These are phyloP conservation scores for Gnaphalium uliginosum DNA, from an alignment of 129 eudicot genomes.

Conservation along the genomic window DNA sequence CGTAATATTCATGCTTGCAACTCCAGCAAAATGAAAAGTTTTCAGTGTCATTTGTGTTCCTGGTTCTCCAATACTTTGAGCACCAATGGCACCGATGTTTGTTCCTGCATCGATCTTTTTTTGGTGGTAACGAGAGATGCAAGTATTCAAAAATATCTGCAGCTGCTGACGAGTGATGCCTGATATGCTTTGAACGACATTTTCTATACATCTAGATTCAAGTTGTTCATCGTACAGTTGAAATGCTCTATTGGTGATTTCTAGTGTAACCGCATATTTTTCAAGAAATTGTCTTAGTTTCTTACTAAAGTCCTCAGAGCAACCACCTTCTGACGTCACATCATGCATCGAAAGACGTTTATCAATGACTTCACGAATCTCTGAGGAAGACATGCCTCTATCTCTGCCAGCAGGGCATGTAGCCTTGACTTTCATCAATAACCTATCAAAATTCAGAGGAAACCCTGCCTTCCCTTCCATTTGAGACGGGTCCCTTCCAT, in stretches of 20 bases:
- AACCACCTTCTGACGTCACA: constrained; percentile 57
- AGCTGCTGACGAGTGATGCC: constrained; percentile 71
- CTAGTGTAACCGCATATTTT: no score
- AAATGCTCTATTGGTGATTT: no score
- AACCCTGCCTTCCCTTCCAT: constrained; percentile 85
- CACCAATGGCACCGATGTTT: constrained; percentile 95
- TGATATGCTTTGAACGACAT: constrained; percentile 22
- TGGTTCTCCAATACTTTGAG: constrained; percentile 98
- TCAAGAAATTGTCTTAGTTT: no score
- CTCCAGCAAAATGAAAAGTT: constrained; percentile 99
- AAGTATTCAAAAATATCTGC: constrained; percentile 68
- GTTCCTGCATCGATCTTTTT: constrained; percentile 88
- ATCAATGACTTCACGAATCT: constrained; percentile 40
- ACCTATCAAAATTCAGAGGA: constrained; percentile 76
- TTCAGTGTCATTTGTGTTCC: constrained; percentile 98
- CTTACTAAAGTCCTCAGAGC: constrained; percentile 43
- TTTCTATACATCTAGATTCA: no score
- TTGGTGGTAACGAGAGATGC: constrained; percentile 68
- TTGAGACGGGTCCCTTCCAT: constrained; percentile 86
- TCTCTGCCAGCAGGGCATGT: constrained; percentile 67
- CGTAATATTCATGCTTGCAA: constrained; percentile 99
- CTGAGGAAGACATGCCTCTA: constrained; percentile 47
- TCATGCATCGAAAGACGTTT: constrained; percentile 50
- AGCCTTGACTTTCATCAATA: constrained; percentile 81
- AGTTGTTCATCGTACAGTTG: no score